A percentile compares a stretch with the other conserved stretches of the same genome.
Conservation (phyloP, 1,139 yeast species). For the Geotrichum restrictum region DNA sequence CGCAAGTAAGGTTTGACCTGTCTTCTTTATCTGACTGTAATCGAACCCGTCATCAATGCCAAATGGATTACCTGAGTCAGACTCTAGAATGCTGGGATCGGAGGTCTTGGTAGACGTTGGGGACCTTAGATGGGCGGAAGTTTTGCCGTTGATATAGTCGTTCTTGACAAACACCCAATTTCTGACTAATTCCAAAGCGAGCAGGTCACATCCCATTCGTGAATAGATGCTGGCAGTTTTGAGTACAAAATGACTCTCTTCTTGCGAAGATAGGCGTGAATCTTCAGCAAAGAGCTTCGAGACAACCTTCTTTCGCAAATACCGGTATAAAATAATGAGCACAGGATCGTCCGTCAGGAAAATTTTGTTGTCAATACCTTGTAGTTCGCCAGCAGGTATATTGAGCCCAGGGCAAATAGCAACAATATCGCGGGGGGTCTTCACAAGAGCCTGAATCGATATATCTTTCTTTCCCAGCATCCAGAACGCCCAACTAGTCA, state of each 20-base stretch:
- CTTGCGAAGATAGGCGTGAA: slow-evolving; percentile 37
- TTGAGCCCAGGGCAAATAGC: slow-evolving; percentile 11
- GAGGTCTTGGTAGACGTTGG: neutral
- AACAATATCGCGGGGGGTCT: slow-evolving; percentile 19
- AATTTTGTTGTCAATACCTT: slow-evolving; percentile 40
- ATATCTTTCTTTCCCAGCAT: slow-evolving; percentile 39
- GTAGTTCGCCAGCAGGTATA: slow-evolving; percentile 23
- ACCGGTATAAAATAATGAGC: slow-evolving; percentile 59
- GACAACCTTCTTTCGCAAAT: slow-evolving; percentile 50
- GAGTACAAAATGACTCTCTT: slow-evolving; percentile 59
- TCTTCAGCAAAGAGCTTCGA: slow-evolving; percentile 40
- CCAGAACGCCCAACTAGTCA: slow-evolving; percentile 79
- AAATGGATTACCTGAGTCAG: slow-evolving; percentile 3
- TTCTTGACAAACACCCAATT: slow-evolving; percentile 60
- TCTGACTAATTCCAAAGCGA: slow-evolving; percentile 58
- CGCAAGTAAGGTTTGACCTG: slow-evolving; percentile 7
- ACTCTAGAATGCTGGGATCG: neutral
- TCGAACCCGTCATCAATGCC: slow-evolving; percentile 13
- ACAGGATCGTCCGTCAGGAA: slow-evolving; percentile 81
- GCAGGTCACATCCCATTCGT: slow-evolving; percentile 87
- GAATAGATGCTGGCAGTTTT: slow-evolving; percentile 65
- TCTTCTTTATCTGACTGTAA: slow-evolving; percentile 3
- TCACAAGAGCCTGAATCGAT: slow-evolving; percentile 28
- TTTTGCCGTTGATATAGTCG: neutral
- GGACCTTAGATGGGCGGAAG: slow-evolving; percentile 3